These are phyloP conservation scores for Pseudozyma thailandica DNA, from an alignment of 1,284 basidiomycete species.

Conservation along the genomic window DNA sequence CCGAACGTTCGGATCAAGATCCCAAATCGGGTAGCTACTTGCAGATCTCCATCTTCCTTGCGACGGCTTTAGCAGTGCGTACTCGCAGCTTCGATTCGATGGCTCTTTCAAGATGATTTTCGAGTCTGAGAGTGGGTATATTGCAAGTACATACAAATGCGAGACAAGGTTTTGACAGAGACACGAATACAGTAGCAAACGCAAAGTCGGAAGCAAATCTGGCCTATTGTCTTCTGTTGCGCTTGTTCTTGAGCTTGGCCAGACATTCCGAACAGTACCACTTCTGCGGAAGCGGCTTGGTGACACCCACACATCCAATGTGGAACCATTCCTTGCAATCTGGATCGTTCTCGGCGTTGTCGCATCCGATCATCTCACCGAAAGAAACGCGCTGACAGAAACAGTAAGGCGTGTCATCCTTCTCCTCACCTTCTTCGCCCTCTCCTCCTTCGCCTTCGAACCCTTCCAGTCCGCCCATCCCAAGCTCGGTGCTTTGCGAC, in stretches of 20 bases:
- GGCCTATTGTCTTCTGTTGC: conserved; percentile 22
- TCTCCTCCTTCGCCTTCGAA: conserved; percentile 48
- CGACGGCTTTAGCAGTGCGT: background rate
- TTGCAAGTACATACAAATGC: too few species aligned
- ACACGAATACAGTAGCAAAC: background rate
- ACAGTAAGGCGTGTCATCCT: conserved; percentile 66
- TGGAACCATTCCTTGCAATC: conserved; percentile 68
- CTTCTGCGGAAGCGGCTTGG: conserved; percentile 64
- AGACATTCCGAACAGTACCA: conserved; percentile 63
- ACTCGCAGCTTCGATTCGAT: background rate
- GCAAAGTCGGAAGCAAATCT: background rate
- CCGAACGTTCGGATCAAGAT: conserved; percentile 5
- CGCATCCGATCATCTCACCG: conserved; percentile 65
- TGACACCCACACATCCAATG: conserved; percentile 65
- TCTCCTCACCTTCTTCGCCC: conserved; percentile 52
- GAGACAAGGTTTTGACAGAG: too few species aligned
- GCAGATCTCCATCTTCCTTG: background rate
- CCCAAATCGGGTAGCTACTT: background rate
- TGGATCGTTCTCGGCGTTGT: conserved; percentile 54
- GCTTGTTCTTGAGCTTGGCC: conserved; percentile 51
- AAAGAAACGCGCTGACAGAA: conserved; percentile 66
- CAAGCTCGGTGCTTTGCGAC: conserved; percentile 39
- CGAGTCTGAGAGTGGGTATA: too few species aligned
- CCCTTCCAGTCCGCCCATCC: conserved; percentile 25
- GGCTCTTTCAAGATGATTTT: too few species aligned